Percentiles rank a stretch among this genome's conserved stretches.
phyloP scores from a whole-genome alignment of 2,329 filamentous ascomycete genomes.

The Aspergillus udagawae region DNA sequence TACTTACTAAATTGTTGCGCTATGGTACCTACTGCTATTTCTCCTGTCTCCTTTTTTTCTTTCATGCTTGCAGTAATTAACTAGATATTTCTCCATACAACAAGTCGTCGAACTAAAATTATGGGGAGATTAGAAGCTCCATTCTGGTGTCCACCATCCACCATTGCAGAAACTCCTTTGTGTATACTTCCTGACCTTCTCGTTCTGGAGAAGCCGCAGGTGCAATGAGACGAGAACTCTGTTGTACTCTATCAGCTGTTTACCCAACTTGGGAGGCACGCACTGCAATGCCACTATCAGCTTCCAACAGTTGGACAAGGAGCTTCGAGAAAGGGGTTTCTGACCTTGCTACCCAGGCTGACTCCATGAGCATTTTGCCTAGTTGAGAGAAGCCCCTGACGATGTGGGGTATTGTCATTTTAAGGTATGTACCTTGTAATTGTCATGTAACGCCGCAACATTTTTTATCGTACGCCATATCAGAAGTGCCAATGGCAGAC shows the following conservation, averaged over 20 bases:
- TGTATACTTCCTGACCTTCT: neutral
- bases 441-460: neutral
- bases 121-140: neutral
- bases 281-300: neutral
- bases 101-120: constrained; percentile 5
- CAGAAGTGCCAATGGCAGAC: too few species aligned
- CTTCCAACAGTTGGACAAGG: neutral
- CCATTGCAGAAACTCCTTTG: neutral
- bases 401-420: constrained; percentile 1
- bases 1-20: neutral
- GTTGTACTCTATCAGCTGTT: neutral
- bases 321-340: neutral
- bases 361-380: neutral
- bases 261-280: neutral
- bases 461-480: neutral
- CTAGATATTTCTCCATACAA: constrained; percentile 9
- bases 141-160: neutral
- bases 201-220: neutral
- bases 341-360: neutral
- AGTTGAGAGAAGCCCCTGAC: constrained; percentile 3
- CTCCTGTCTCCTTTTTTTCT: neutral
- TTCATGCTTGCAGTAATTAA: neutral
- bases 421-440: neutral
- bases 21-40: neutral
- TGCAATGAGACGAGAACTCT: neutral